These are phyloP conservation scores for Schrenkiella parvula DNA, from an alignment of 345 rosid genomes.

Conservation along the genomic window DNA sequence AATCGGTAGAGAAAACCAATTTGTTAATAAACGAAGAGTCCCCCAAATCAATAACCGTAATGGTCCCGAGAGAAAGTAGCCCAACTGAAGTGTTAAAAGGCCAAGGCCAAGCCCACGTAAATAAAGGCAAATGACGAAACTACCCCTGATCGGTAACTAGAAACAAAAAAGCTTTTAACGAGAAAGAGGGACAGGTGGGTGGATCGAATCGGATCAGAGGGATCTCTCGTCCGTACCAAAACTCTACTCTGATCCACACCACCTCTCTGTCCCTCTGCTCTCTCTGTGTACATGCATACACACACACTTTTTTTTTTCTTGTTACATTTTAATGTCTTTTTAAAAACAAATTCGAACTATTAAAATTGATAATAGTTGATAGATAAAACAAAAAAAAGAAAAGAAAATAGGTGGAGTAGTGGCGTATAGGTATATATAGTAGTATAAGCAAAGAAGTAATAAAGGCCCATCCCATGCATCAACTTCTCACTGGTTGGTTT, in stretches of 20 bases:
- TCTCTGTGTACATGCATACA: neutral
- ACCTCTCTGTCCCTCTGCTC: conserved; percentile 26
- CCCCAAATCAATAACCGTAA: neutral
- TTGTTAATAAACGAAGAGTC: too few relatives aligned
- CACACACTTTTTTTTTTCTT: neutral
- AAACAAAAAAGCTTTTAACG: neutral
- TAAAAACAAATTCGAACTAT: neutral
- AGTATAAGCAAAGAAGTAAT: conserved; percentile 12
- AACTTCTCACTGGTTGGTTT: conserved; percentile 12
- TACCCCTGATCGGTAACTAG: conserved; percentile 12
- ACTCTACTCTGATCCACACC: conserved; percentile 19
- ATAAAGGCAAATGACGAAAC: neutral
- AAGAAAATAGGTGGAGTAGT: conserved; percentile 4
- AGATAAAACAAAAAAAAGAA: neutral
- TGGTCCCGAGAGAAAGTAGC: neutral
- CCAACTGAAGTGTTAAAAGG: neutral
- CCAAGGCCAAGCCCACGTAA: conserved; percentile 2
- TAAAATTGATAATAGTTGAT: neutral
- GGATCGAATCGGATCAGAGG: conserved; percentile 29
- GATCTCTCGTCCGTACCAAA: conserved; percentile 26
- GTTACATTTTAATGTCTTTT: neutral
- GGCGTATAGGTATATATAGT: conserved; percentile 1
- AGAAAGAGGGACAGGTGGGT: conserved; percentile 4
- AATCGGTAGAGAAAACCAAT: too few relatives aligned
- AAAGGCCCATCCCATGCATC: conserved; percentile 10